Percentiles rank a stretch among this genome's conserved stretches.
Evolutionary conservation across 2,329 filamentous ascomycete species (phyloP).

Genomic region (Calonectria pauciramosa): DNA sequence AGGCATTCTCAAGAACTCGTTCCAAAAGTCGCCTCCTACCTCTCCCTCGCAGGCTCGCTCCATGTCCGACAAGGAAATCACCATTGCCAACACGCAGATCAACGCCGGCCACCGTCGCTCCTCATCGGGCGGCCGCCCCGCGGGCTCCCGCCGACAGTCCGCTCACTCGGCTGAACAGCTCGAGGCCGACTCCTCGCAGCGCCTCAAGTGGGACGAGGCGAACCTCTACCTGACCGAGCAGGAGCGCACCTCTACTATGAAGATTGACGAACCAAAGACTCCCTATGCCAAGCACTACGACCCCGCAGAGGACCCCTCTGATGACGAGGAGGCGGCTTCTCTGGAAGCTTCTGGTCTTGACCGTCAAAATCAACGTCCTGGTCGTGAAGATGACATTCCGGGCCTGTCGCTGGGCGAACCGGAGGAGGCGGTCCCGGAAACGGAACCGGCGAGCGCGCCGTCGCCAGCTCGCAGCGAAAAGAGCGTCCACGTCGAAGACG

Average conservation of each 20-base stretch:
- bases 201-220: constrained; percentile 98
- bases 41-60: constrained; percentile 60
- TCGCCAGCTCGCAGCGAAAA: constrained; percentile 64
- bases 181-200: constrained; percentile 70
- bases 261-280: constrained; percentile 98
- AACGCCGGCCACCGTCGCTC: constrained; percentile 94
- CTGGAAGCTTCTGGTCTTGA: constrained; percentile 46
- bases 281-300: constrained; percentile 95
- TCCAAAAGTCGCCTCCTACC: constrained; percentile 70
- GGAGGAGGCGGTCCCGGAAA: constrained; percentile 77
- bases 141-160: constrained; percentile 80
- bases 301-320: constrained; percentile 87
- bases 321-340: constrained; percentile 73
- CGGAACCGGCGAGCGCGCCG: constrained; percentile 45
- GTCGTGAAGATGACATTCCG: constrained; percentile 83
- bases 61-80: constrained; percentile 85
- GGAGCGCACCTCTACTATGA: constrained; percentile 96
- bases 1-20: constrained; percentile 97
- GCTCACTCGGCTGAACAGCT: constrained; percentile 58
- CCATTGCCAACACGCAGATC: constrained; percentile 91
- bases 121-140: constrained; percentile 74
- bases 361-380: constrained; percentile 54
- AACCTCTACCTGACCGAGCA: constrained; percentile 98
- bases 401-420: constrained; percentile 93
- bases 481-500: constrained; percentile 84